Evolutionary conservation across 768 basidiomycete species (phyloP), one percentile per base, ranked within the genome.

Genomic region (Pleurotus sapidus): DNA sequence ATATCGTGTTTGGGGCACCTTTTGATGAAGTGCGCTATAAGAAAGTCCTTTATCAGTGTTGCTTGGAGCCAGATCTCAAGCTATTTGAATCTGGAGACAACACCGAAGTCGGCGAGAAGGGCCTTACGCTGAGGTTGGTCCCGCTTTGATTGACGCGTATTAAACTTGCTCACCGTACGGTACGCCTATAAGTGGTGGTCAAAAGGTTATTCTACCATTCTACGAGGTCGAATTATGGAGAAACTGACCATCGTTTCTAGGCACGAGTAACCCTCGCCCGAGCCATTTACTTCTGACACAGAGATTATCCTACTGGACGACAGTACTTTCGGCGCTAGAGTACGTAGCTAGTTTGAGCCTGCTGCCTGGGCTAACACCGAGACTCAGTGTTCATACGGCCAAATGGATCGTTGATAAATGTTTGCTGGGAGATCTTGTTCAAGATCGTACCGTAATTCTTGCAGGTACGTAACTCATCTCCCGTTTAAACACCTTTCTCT

Each of bases 321-420:
- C 64, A 82, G n/a, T 90, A 17, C 69, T 87, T 23, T 84, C 84
- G 15, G 86, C 46, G 66, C 65, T 72, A 73, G 57, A 57, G 70
- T 70, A 11, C 40, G 60, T 43, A 6, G 34, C 50, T 11, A 34
- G 12, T 20, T n/a, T 24, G 39, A 30, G 18, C 37, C 37, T 34
- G 3, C 23, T 48, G 30, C 5, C 7, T 20, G 11, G 48, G 49
- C 58, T 23, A 60, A 60, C 57, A 59, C 24, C 27, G 49, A 12
- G 20, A 38, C 1, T 5, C 54, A 72, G 72, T 65, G 87, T 85
- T 1, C 86, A 88, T 62, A 94, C 92, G 0, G 89, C 93, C 0
- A 84, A 88, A 61, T 89, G 91, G 71, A 82, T 98, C 46, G 88
- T 88, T 64, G 76, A 84, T 17, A 77, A 92, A 54, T 95, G 93